phyloP scores from a whole-genome alignment of 306 rosid genomes.

The Nissolia schottii region DNA sequence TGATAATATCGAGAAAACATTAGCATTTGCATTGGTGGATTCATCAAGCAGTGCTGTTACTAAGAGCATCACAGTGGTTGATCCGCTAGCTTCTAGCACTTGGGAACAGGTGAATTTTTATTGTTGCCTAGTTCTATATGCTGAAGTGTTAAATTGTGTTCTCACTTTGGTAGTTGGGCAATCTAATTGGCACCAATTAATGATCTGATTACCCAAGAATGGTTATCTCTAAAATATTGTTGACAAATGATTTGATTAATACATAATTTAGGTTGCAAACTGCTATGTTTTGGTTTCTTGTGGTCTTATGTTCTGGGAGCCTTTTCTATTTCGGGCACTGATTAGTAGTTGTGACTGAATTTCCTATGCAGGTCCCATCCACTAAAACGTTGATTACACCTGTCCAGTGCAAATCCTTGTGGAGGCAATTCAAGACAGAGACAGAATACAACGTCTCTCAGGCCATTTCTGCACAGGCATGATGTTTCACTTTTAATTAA shows the following conservation, averaged over 20 bases:
- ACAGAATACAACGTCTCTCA: conserved; percentile 93
- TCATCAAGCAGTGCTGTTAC: conserved; percentile 39
- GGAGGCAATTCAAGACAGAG: conserved; percentile 95
- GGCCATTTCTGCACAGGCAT: conserved; percentile 96
- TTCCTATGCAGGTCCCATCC: conserved; percentile 56
- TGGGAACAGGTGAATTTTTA: conserved; percentile 71
- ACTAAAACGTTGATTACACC: conserved; percentile 83
- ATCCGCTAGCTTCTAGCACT: conserved; percentile 88
- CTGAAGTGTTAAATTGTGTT: background rate
- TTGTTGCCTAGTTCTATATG: conserved; percentile 19
- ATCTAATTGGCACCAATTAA: background rate
- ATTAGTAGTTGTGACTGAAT: background rate
- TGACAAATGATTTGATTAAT: background rate
- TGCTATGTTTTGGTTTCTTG: conserved; percentile 1
- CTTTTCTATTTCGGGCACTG: conserved; percentile 19
- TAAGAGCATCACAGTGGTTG: conserved; percentile 50
- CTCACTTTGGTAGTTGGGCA: background rate
- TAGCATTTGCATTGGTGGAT: conserved; percentile 63
- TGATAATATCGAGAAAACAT: conserved; percentile 63
- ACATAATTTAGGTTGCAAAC: conserved; percentile 17
- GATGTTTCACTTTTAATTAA: conserved; percentile 13
- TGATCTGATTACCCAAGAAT: conserved; percentile 1
- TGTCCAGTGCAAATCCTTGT: conserved; percentile 91
- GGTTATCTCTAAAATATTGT: background rate
- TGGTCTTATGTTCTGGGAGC: conserved; percentile 8